These are phyloP conservation scores for Westerdykella sp. DNA, from an alignment of 2,329 filamentous ascomycete species.

Conservation along the genomic window DNA sequence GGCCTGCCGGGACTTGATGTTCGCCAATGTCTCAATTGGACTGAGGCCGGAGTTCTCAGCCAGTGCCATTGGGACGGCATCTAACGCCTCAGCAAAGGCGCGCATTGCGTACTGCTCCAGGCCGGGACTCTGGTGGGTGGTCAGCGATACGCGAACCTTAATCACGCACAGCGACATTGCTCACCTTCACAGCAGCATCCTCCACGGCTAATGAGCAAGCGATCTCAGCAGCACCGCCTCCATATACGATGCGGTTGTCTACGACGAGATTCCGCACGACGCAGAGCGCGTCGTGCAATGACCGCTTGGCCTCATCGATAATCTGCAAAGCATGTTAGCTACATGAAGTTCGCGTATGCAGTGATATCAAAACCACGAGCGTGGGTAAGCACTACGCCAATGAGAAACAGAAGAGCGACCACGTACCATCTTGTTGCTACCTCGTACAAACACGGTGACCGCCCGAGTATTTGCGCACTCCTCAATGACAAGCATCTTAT, in stretches of 20 bases:
- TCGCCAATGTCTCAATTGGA: constrained; percentile 89
- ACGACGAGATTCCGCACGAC: constrained; percentile 93
- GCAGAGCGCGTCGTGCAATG: constrained; percentile 92
- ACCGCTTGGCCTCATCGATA: constrained; percentile 97
- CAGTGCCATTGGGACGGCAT: constrained; percentile 88
- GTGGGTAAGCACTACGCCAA: constrained; percentile 5
- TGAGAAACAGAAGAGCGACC: neutral
- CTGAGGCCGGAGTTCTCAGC: constrained; percentile 96
- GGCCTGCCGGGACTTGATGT: constrained; percentile 93
- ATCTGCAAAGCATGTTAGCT: constrained; percentile 53
- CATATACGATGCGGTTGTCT: constrained; percentile 96
- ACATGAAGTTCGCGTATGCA: neutral
- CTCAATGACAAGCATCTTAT: constrained; percentile 99
- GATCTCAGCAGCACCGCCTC: constrained; percentile 93
- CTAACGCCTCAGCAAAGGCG: constrained; percentile 90
- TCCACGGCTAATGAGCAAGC: constrained; percentile 95
- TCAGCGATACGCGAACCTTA: constrained; percentile 3
- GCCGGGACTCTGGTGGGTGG: constrained; percentile 63
- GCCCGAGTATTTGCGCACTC: constrained; percentile 97
- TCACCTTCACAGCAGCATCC: constrained; percentile 77
- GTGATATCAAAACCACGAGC: constrained; percentile 5
- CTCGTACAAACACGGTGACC: constrained; percentile 91
- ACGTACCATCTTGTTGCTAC: constrained; percentile 97
- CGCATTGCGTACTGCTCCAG: constrained; percentile 99
- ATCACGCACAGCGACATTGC: constrained; percentile 6